Evolutionary conservation across 2,329 filamentous ascomycete species (phyloP), one percentile per base, ranked within the genome.

Genomic region (Penicillium sp.): DNA sequence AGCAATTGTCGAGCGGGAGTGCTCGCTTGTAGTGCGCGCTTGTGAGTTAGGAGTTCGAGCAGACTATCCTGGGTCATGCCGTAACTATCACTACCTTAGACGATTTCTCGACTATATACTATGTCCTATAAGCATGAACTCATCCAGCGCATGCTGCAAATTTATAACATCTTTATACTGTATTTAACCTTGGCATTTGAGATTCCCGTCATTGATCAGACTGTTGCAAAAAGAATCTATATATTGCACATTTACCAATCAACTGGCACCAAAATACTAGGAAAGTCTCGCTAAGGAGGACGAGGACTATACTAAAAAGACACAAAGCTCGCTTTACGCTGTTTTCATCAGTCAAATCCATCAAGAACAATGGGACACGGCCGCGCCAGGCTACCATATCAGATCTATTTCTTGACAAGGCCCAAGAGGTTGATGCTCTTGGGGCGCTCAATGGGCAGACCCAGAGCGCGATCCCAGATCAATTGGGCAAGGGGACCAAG

Each of bases 341-440:
- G 36, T 35, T 19, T 31, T 33, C 35, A 42, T 49, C 46, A 40
- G n/a, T 46, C 25, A 25, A 36, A 39, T 28, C 37, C 29, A 3
- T 35, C 28, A 7, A 41, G 29, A 29, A 6, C 36, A 35, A 35
- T 12, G 12, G 16, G 2, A 28, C 14, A 40, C 27, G 1, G 35
- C 33, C 6, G 35, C 41, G 35, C 30, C 36, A 30, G 41, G 25
- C 47, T 40, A 39, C 11, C 10, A 12, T 19, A n/a, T 25, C 10
- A 8, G 8, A 43, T 53, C 49, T 57, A 64, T 61, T 67, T 67
- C 52, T 91, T 86, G 59, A 95, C 75, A 59, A 99, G 75, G 10
- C 92, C 92, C 70, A 88, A 80, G 48, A 99, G 77, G 74, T 95
- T 93, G 69, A 97, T 95, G 73, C 89, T 95, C 87, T 99, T 99